Conservation (phyloP, 2,329 filamentous ascomycete genomes). For the Drechslerella coelobrocha region DNA sequence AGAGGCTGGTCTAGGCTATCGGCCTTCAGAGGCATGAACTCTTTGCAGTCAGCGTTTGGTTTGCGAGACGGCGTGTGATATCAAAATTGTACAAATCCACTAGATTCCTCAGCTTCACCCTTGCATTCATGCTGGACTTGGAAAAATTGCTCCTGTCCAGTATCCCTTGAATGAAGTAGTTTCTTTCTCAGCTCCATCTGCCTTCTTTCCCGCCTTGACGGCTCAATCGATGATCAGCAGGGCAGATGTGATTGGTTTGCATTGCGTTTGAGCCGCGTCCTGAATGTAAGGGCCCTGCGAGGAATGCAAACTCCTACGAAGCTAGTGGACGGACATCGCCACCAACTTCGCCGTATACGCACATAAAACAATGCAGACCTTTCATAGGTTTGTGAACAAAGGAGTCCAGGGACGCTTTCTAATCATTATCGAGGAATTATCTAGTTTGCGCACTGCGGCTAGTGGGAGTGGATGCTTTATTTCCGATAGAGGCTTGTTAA, state of each 20-base stretch:
- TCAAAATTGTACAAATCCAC: neutral
- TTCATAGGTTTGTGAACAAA: neutral
- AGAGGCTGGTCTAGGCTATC: neutral
- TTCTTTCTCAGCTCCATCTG: conserved; percentile 3
- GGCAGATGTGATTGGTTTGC: neutral
- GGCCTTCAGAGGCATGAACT: neutral
- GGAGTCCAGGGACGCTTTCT: neutral
- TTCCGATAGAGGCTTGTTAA: neutral
- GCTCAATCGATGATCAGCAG: neutral
- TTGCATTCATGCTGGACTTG: neutral
- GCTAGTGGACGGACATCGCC: neutral
- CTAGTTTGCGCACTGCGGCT: neutral
- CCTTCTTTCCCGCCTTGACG: neutral
- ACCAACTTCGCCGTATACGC: neutral
- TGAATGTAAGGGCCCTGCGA: conserved; percentile 1
- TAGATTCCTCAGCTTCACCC: neutral
- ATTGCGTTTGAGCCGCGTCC: neutral
- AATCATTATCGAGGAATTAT: neutral
- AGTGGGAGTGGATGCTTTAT: neutral
- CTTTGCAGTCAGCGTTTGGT: neutral
- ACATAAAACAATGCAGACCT: neutral
- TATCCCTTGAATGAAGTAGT: neutral
- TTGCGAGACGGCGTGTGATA: neutral
- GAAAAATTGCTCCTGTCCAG: neutral
- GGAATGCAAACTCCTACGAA: neutral